Evolutionary conservation across 2,329 filamentous ascomycete genomes (phyloP).

Genomic region (Fusarium sp.): DNA sequence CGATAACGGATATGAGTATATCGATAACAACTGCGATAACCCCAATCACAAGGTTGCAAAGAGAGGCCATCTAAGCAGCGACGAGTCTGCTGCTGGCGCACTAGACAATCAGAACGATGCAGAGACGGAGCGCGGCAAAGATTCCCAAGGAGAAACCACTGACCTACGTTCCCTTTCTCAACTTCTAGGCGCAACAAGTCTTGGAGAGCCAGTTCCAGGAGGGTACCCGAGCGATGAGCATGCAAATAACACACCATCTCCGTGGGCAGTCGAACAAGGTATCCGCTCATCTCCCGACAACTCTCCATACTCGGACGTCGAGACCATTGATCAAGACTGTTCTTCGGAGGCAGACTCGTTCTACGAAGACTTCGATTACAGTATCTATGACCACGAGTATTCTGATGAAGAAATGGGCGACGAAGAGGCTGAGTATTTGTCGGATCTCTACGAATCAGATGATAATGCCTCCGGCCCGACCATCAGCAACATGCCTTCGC

Average conservation of each 20-base stretch:
- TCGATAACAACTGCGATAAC: neutral
- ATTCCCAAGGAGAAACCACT: neutral
- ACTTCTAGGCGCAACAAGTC: neutral
- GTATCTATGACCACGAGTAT: neutral
- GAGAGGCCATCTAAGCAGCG: neutral
- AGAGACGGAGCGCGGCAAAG: neutral
- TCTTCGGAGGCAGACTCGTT: neutral
- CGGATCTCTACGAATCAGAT: neutral
- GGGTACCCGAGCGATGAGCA: neutral
- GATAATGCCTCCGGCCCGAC: neutral
- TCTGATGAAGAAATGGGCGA: conserved; percentile 4
- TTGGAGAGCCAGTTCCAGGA: neutral
- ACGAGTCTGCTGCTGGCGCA: neutral
- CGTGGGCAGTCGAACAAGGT: neutral
- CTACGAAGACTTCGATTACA: neutral
- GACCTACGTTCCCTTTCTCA: neutral
- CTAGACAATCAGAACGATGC: neutral
- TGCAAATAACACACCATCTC: neutral
- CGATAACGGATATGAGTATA: neutral
- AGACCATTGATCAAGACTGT: neutral
- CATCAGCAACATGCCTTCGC: neutral
- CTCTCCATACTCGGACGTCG: neutral
- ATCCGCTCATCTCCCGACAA: neutral
- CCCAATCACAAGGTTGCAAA: neutral
- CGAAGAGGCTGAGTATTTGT: conserved; percentile 3